Conservation (phyloP, 345 rosid genomes). For the Eucalyptus coolabah region DNA sequence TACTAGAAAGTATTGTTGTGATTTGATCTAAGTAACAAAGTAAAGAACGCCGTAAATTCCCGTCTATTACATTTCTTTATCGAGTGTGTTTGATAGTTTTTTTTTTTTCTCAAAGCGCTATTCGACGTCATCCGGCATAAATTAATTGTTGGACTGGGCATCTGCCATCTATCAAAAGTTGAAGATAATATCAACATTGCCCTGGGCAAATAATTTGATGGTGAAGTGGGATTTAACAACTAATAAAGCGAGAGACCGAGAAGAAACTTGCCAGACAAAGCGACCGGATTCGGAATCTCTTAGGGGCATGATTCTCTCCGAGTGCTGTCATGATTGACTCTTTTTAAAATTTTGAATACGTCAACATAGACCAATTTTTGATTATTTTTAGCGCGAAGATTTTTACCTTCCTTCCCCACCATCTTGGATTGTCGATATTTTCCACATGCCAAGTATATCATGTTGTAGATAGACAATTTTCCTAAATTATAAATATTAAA, state of each 20-base stretch:
- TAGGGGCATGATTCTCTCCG: background rate
- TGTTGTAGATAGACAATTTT: fast-evolving
- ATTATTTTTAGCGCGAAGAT: background rate
- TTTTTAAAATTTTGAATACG: background rate
- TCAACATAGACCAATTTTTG: background rate
- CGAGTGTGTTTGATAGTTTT: background rate
- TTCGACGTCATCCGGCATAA: background rate
- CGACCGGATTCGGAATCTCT: background rate
- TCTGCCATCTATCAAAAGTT: background rate
- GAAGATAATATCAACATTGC: background rate
- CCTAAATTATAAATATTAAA: background rate
- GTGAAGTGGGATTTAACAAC: background rate
- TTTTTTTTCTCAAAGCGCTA: background rate
- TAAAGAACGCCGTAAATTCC: background rate
- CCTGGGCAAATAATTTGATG: background rate
- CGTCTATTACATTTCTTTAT: background rate
- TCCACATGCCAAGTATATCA: no score
- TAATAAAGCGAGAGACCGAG: background rate
- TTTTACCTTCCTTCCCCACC: background rate
- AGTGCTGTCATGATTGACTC: background rate
- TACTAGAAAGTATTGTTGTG: background rate
- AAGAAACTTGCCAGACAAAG: background rate
- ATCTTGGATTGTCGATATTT: background rate
- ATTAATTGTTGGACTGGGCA: background rate
- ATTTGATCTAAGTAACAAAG: background rate